Evolutionary conservation across 805 yeast species (phyloP).

Genomic region (Starmerella apis): DNA sequence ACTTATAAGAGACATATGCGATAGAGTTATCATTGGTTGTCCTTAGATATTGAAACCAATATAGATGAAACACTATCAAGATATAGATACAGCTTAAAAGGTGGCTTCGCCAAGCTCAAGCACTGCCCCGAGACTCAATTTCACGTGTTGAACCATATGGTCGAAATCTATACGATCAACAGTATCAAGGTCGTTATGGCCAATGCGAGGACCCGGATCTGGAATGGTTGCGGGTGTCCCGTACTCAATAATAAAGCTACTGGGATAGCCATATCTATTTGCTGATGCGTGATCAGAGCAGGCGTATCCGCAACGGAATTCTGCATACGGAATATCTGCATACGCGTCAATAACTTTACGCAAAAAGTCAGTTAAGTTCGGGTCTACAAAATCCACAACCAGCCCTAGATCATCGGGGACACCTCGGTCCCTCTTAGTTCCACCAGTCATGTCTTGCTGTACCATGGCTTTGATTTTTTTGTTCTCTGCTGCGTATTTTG

Average conservation of each 20-base stretch:
- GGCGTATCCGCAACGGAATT: constrained; percentile 77
- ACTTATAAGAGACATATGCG: no score
- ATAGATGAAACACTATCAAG: no score
- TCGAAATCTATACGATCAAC: constrained; percentile 64
- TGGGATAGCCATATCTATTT: constrained; percentile 67
- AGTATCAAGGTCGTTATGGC: constrained; percentile 66
- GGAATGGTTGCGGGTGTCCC: constrained; percentile 31
- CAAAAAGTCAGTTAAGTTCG: constrained; percentile 46
- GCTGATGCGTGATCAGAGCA: constrained; percentile 94
- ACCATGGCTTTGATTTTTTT: constrained; percentile 64
- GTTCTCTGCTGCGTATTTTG: constrained; percentile 38
- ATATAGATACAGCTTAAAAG: no score
- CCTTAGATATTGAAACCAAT: no score
- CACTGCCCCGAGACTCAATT: constrained; percentile 59
- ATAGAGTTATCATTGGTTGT: no score
- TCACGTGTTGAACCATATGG: constrained; percentile 71
- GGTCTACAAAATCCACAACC: constrained; percentile 56
- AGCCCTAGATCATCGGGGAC: constrained; percentile 58
- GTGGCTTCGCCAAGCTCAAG: constrained; percentile 47
- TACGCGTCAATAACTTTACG: constrained; percentile 51
- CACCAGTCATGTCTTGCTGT: constrained; percentile 90
- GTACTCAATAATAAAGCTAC: constrained; percentile 69
- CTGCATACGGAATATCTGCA: constrained; percentile 55
- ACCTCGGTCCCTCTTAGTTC: constrained; percentile 37
- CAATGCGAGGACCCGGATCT: constrained; percentile 9